These are phyloP conservation scores for Paecilomyces fulvus DNA, from an alignment of 2,329 filamentous ascomycete genomes.

Conservation along the genomic window DNA sequence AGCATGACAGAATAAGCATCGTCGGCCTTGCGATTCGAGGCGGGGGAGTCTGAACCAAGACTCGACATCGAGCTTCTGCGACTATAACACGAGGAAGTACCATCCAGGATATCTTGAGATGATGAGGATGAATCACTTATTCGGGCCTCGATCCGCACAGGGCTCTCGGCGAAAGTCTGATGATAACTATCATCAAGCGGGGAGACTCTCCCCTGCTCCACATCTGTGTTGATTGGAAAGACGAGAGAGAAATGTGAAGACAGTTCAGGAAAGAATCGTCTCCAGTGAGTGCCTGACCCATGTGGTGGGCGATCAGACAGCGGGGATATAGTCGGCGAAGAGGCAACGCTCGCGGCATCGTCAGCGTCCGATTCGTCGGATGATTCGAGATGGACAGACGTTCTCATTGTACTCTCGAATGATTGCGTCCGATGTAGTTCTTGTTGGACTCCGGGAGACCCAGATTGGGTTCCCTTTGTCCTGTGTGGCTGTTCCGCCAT, in stretches of 20 bases:
- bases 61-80: slow-evolving; percentile 26
- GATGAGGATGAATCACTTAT: slow-evolving; percentile 15
- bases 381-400: background rate
- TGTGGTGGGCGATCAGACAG: slow-evolving; percentile 11
- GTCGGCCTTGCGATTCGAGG: background rate
- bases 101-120: slow-evolving; percentile 18
- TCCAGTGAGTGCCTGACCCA: slow-evolving; percentile 12
- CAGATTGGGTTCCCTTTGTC: background rate
- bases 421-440: background rate
- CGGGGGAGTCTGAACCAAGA: slow-evolving; percentile 18
- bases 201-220: slow-evolving; percentile 1
- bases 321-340: slow-evolving; percentile 14
- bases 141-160: background rate
- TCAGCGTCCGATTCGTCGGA: background rate
- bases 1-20: slow-evolving; percentile 19
- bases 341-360: slow-evolving; percentile 1
- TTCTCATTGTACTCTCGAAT: background rate
- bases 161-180: background rate
- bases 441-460: background rate
- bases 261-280: slow-evolving; percentile 24
- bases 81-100: slow-evolving; percentile 29
- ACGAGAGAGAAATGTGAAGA: slow-evolving; percentile 15
- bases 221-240: slow-evolving; percentile 13
- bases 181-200: background rate
- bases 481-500: background rate